Evolutionary conservation across 306 rosid genomes (phyloP).

Genomic region (Prunus padus): DNA sequence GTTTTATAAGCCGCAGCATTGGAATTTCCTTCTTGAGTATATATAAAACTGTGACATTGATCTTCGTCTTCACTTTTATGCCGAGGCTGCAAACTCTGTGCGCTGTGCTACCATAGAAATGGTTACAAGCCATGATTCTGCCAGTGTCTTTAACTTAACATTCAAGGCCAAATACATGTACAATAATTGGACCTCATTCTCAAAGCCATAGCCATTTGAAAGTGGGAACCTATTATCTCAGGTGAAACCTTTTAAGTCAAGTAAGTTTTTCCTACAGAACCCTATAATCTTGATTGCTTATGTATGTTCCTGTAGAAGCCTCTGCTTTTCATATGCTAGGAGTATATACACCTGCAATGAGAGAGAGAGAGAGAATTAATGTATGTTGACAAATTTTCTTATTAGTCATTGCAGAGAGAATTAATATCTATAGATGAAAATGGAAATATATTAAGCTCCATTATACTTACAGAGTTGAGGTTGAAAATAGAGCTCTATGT

Average conservation of each 20-base stretch:
- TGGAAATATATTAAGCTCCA: neutral
- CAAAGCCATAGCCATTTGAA: neutral
- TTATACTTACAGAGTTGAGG: neutral
- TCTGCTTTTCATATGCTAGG: neutral
- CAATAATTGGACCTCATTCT: too few species aligned
- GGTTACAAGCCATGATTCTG: too few species aligned
- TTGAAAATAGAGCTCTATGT: conserved; percentile 9
- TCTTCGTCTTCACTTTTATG: too few species aligned
- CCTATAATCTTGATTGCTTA: neutral
- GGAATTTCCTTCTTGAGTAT: too few species aligned
- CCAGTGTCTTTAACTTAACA: too few species aligned
- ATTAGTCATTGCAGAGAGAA: neutral
- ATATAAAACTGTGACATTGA: too few species aligned
- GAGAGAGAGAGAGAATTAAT: neutral
- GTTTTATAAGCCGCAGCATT: too few species aligned
- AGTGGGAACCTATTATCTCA: neutral
- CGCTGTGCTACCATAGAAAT: too few species aligned
- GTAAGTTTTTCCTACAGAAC: neutral
- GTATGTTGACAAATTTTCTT: neutral
- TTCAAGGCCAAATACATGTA: too few species aligned
- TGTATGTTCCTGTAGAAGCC: conserved; percentile 5
- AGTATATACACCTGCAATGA: neutral
- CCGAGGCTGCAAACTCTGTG: too few species aligned
- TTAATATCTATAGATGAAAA: neutral
- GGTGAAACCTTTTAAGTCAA: neutral